Conservation (phyloP, 805 yeast species). For the Groenewaldozyma tartarivorans region DNA sequence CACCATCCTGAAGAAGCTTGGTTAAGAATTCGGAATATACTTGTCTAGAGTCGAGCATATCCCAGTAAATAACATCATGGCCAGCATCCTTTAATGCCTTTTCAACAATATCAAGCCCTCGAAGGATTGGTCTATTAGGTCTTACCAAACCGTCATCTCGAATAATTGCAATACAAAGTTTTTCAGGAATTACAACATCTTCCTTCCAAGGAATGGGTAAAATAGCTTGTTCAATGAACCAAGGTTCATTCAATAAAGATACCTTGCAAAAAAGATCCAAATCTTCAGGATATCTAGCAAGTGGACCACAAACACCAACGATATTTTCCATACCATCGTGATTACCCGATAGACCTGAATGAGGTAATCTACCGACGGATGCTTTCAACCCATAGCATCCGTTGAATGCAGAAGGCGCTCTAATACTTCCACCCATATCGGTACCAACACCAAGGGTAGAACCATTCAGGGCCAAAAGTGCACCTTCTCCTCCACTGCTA, state of each 20-base stretch:
- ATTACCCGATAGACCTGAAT: slow-evolving; percentile 22
- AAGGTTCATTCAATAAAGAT: slow-evolving; percentile 11
- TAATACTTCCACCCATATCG: slow-evolving; percentile 47
- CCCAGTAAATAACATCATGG: slow-evolving; percentile 22
- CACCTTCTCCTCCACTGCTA: slow-evolving; percentile 49
- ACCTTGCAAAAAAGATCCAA: slow-evolving; percentile 54
- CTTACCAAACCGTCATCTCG: slow-evolving; percentile 33
- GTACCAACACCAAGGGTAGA: slow-evolving; percentile 44
- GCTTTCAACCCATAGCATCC: slow-evolving; percentile 42
- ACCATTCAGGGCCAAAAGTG: slow-evolving; percentile 35
- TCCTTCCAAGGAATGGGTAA: slow-evolving; percentile 9
- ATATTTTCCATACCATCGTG: slow-evolving; percentile 55
- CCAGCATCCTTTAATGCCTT: slow-evolving; percentile 13
- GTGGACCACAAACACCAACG: slow-evolving; percentile 56
- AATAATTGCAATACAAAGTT: slow-evolving; percentile 6
- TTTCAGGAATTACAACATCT: neutral
- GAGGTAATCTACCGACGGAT: slow-evolving; percentile 28
- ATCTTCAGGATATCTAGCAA: slow-evolving; percentile 54
- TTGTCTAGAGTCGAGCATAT: no score
- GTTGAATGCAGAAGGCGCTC: slow-evolving; percentile 39
- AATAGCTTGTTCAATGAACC: slow-evolving; percentile 7
- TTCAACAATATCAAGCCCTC: slow-evolving; percentile 33
- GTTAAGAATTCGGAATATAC: slow-evolving; percentile 18
- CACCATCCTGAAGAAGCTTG: slow-evolving; percentile 49
- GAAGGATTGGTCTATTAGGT: slow-evolving; percentile 40